Conservation (phyloP, 2,329 filamentous ascomycete genomes). For the Neobulgaria alba region DNA sequence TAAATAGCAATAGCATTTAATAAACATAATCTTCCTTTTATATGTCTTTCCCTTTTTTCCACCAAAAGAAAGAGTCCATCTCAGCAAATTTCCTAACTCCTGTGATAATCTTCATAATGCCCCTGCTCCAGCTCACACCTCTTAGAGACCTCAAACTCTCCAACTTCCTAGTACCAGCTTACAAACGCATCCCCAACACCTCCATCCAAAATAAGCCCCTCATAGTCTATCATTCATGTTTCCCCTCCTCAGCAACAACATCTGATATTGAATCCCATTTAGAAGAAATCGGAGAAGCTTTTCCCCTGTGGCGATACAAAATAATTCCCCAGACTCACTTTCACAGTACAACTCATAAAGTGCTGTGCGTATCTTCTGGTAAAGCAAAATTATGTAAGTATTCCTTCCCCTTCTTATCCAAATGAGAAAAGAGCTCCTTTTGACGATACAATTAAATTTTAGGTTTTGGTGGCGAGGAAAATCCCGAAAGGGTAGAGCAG, state of each 20-base stretch:
- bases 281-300: not conserved
- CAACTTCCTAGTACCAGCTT: too few species aligned
- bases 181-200: not conserved
- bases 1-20: too few species aligned
- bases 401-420: not conserved
- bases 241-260: not conserved
- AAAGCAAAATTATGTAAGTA: not conserved
- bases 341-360: not conserved
- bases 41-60: too few species aligned
- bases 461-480: not conserved
- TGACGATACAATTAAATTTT: too few species aligned
- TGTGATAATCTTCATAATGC: too few species aligned
- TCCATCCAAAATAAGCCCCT: not conserved
- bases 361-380: not conserved
- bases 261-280: not conserved
- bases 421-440: not conserved
- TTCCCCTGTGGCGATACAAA: not conserved
- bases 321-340: too few species aligned
- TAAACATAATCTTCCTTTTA: too few species aligned
- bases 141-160: too few species aligned
- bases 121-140: too few species aligned
- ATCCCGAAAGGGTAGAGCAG: not conserved
- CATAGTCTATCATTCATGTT: not conserved
- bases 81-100: too few species aligned
- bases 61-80: too few species aligned